Percentiles rank a stretch among this genome's conserved stretches.
Evolutionary conservation across 139 green algal species (phyloP).

Genomic region (Raphidocelis subcapitata): DNA sequence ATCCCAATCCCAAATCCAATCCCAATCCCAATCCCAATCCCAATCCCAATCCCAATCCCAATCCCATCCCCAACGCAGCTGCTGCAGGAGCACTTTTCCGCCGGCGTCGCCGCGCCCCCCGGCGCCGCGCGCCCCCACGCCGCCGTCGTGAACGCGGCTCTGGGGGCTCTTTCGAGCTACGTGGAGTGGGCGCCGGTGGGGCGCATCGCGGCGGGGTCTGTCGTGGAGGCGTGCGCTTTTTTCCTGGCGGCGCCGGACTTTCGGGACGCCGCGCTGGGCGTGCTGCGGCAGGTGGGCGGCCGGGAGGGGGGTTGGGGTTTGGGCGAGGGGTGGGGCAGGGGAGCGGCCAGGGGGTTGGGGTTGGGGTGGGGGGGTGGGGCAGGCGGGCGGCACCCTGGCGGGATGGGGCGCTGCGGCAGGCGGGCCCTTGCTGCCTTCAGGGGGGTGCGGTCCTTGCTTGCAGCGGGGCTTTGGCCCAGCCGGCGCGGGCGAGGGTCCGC

Average conservation of each 20-base stretch:
- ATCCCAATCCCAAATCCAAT: too few species aligned
- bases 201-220: slow-evolving; percentile 39
- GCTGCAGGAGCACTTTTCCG: slow-evolving; percentile 44
- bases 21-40: too few species aligned
- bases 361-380: background rate
- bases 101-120: slow-evolving; percentile 26
- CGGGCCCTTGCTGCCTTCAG: too few species aligned
- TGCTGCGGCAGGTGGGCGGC: slow-evolving; percentile 55
- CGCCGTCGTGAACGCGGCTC: slow-evolving; percentile 51
- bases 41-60: background rate
- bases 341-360: background rate
- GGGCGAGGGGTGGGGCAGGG: too few species aligned
- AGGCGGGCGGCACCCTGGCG: too few species aligned
- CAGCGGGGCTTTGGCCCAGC: too few species aligned
- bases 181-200: slow-evolving; percentile 76
- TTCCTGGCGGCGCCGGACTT: slow-evolving; percentile 61
- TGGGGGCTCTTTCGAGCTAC: slow-evolving; percentile 40
- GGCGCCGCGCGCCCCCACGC: slow-evolving; percentile 38
- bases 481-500: too few species aligned
- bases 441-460: too few species aligned
- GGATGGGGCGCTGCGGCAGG: too few species aligned
- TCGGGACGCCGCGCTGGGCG: slow-evolving; percentile 50
- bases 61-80: slow-evolving; percentile 9
- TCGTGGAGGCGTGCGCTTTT: slow-evolving; percentile 63
- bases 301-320: background rate